Evolutionary conservation across 768 basidiomycete species (phyloP).

Genomic region (Tricholoma matsutake): DNA sequence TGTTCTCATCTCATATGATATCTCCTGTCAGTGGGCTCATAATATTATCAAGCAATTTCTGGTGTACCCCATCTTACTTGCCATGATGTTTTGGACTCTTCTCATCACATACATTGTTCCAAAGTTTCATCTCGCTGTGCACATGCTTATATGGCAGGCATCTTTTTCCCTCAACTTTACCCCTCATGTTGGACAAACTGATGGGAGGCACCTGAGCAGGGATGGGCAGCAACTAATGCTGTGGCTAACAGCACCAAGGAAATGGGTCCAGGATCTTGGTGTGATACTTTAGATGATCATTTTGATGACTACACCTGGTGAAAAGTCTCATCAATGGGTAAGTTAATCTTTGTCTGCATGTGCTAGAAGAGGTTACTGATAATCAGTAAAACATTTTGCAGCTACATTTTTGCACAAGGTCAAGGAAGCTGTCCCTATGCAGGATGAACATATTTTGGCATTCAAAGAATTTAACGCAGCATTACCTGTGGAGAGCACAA

Average conservation of each 20-base stretch:
- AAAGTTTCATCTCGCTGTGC: constrained; percentile 29
- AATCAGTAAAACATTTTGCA: background rate
- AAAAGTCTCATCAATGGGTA: constrained; percentile 21
- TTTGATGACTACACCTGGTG: constrained; percentile 24
- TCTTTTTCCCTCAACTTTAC: constrained; percentile 24
- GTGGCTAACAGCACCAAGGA: constrained; percentile 17
- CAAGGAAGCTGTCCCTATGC: constrained; percentile 6
- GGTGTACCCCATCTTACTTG: constrained; percentile 3
- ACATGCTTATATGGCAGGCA: constrained; percentile 18
- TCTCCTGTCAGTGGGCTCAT: no score
- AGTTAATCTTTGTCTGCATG: background rate
- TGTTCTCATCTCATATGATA: constrained; percentile 22
- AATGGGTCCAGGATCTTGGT: constrained; percentile 28
- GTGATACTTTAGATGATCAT: constrained; percentile 24
- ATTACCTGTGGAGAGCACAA: background rate
- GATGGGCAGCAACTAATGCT: constrained; percentile 23
- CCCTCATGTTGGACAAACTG: constrained; percentile 18
- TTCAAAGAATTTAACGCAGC: constrained; percentile 11
- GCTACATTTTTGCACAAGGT: constrained; percentile 9
- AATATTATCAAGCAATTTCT: constrained; percentile 9
- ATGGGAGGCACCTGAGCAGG: constrained; percentile 17
- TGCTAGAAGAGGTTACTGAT: background rate
- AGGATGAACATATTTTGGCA: constrained; percentile 3
- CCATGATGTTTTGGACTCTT: background rate
- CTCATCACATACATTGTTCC: constrained; percentile 21